Base-by-base conservation (phyloP, 2,329 filamentous ascomycete species). In the Monosporascus sp. region DNA sequence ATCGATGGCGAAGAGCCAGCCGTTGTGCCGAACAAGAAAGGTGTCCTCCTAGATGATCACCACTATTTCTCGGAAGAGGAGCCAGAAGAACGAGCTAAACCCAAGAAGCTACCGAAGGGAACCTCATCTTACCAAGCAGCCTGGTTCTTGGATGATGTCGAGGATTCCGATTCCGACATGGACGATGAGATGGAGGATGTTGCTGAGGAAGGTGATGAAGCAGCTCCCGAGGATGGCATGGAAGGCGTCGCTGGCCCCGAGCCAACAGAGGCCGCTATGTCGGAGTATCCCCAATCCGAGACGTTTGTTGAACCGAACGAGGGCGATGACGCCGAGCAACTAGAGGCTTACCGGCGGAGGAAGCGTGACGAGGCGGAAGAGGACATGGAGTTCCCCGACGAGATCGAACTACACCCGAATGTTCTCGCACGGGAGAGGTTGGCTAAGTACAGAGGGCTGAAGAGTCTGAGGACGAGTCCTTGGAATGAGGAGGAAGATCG, bases 51-150 rank as follows among this genome's bases (percentile, higher is more conserved):
- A 9, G 94, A 99, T 61, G 93, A 97, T 60, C 93, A 99, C 69
- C 93, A 97, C 68, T 99, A 99, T 71, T 99, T 97, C 67, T 92
- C 92, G 0, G 93, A 97, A 44, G 91, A 94, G 47, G 87, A 94
- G 51, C 76, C 78, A 6, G 78, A 80, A 43, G 77, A 84, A 51
- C 75, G 84, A 18, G 72, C 78, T 37, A 73, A 75, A 35, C 89
- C 89, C 7, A 94, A 87, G 72, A 84, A 84, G 57, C 73, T 99
- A 22, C 94, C 94, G 1, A 89, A 86, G 70, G 94, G 94, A 58
- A 99, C 94, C 2, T 97, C 94, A 40, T 84, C 87, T 52, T 97
- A 97, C 71, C 94, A 99, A 72, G 82, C 92, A 22, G 92, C 93
- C 9, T 99, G 94, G 94, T 97, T 89, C 67, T 74, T 99, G 37